A percentile compares a stretch with the other conserved stretches of the same genome.
phyloP scores from a whole-genome alignment of 177 flowering plant genomes.

The Telopea speciosissima region DNA sequence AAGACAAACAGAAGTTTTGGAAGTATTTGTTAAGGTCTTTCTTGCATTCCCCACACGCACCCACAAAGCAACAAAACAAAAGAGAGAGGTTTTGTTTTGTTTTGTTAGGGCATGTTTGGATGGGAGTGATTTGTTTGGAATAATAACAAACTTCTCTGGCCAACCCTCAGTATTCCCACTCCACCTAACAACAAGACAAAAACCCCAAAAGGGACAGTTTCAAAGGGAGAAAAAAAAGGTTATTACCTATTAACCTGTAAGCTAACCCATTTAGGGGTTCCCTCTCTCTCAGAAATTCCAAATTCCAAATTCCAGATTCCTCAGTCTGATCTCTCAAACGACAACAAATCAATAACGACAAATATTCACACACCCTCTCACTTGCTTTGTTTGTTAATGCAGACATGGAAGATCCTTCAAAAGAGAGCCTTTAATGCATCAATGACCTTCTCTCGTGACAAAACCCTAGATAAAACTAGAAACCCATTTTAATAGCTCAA shows the following conservation, averaged over 20 bases:
- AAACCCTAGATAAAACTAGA: slow-evolving; percentile 8
- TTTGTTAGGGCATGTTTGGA: slow-evolving; percentile 48
- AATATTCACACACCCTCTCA: slow-evolving; percentile 26
- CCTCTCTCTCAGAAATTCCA: slow-evolving; percentile 50
- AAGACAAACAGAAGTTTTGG: slow-evolving; percentile 28
- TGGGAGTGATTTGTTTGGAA: slow-evolving; percentile 20
- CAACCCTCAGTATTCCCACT: slow-evolving; percentile 41
- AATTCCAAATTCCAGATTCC: slow-evolving; percentile 66
- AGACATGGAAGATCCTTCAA: slow-evolving; percentile 27
- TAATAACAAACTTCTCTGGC: slow-evolving; percentile 24
- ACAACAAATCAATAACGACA: slow-evolving; percentile 56
- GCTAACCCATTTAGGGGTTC: slow-evolving; percentile 16
- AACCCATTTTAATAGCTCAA: background rate
- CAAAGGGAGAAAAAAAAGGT: background rate
- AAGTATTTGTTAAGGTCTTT: slow-evolving; percentile 15
- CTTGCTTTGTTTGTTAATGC: slow-evolving; percentile 34
- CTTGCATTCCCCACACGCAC: slow-evolving; percentile 36
- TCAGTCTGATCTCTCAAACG: slow-evolving; percentile 29
- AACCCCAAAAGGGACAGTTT: slow-evolving; percentile 2
- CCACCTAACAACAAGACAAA: slow-evolving; percentile 35
- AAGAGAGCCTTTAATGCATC: slow-evolving; percentile 16
- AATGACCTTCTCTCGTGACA: slow-evolving; percentile 13
- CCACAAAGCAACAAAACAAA: slow-evolving; percentile 42
- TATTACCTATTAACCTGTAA: too few species aligned
- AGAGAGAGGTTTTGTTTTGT: slow-evolving; percentile 21